These are phyloP conservation scores for Pestalotiopsis sp. DNA, from an alignment of 2,329 filamentous ascomycete species.

Conservation along the genomic window DNA sequence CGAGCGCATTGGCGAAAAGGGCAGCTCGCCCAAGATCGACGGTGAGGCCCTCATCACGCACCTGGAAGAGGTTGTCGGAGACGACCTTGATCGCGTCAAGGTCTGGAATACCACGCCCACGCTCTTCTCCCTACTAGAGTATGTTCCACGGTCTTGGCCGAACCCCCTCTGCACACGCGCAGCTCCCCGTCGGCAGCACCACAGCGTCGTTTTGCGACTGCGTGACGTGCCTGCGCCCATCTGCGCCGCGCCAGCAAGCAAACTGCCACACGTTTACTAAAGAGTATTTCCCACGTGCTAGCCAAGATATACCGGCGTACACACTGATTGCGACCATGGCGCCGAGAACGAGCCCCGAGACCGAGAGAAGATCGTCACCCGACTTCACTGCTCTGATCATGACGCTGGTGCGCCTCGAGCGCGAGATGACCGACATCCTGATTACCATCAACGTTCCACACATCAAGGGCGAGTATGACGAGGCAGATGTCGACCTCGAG, in stretches of 20 bases:
- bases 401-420: slow-evolving; percentile 75
- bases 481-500: slow-evolving; percentile 71
- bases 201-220: background rate
- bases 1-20: slow-evolving; percentile 69
- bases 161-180: background rate
- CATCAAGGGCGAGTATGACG: slow-evolving; percentile 72
- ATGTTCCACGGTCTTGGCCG: slow-evolving; percentile 24
- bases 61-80: slow-evolving; percentile 69
- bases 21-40: slow-evolving; percentile 61
- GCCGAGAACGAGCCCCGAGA: slow-evolving; percentile 36
- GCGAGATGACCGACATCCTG: slow-evolving; percentile 77
- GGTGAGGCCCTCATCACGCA: slow-evolving; percentile 72
- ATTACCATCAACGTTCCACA: slow-evolving; percentile 89
- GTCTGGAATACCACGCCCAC: slow-evolving; percentile 69
- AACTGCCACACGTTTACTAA: slow-evolving; percentile 7
- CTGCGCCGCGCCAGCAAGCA: background rate
- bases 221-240: background rate
- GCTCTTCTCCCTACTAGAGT: slow-evolving; percentile 59
- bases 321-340: slow-evolving; percentile 71
- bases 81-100: slow-evolving; percentile 64
- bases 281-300: slow-evolving; percentile 27
- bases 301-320: slow-evolving; percentile 61
- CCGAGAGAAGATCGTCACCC: slow-evolving; percentile 43
- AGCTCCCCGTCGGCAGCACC: background rate
- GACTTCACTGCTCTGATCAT: slow-evolving; percentile 78